phyloP scores from a whole-genome alignment of 2,329 filamentous ascomycete genomes.

The Phoma herbarum region DNA sequence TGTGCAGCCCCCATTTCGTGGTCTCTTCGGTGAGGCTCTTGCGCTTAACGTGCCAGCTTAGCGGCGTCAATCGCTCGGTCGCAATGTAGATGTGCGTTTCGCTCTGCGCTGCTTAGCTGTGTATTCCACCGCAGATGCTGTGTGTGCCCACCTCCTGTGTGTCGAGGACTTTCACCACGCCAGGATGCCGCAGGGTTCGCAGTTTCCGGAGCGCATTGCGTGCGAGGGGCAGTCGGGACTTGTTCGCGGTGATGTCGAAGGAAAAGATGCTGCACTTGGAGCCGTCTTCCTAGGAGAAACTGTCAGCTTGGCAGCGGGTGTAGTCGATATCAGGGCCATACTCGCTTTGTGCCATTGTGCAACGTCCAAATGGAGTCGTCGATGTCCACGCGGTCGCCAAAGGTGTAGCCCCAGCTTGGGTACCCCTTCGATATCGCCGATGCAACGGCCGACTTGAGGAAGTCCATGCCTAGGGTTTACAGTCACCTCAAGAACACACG shows the following conservation, averaged over 20 bases:
- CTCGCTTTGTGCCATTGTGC: constrained; percentile 91
- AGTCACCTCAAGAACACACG: constrained; percentile 1
- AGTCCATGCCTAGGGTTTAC: constrained; percentile 75
- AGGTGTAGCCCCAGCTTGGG: constrained; percentile 88
- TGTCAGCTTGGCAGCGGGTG: constrained; percentile 32
- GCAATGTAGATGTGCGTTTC: constrained; percentile 96
- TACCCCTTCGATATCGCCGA: constrained; percentile 91
- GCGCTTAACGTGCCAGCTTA: constrained; percentile 89
- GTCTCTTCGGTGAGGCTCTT: constrained; percentile 91
- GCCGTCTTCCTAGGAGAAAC: constrained; percentile 76
- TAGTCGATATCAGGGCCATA: constrained; percentile 54
- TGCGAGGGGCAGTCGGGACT: constrained; percentile 81
- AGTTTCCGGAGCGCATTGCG: constrained; percentile 95
- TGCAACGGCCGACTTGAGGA: constrained; percentile 95
- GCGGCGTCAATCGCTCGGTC: constrained; percentile 85
- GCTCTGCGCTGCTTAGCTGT: constrained; percentile 65
- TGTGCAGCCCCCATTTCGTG: constrained; percentile 94
- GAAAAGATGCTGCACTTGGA: constrained; percentile 96
- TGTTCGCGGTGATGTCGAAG: constrained; percentile 86
- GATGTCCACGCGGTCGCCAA: constrained; percentile 91
- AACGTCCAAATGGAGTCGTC: constrained; percentile 97
- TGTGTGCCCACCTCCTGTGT: constrained; percentile 78
- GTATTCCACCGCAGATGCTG: not conserved
- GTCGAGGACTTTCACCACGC: constrained; percentile 92
- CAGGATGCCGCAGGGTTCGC: constrained; percentile 90